Conservation (phyloP, 768 basidiomycete species). For the Auriscalpium microsporum region DNA sequence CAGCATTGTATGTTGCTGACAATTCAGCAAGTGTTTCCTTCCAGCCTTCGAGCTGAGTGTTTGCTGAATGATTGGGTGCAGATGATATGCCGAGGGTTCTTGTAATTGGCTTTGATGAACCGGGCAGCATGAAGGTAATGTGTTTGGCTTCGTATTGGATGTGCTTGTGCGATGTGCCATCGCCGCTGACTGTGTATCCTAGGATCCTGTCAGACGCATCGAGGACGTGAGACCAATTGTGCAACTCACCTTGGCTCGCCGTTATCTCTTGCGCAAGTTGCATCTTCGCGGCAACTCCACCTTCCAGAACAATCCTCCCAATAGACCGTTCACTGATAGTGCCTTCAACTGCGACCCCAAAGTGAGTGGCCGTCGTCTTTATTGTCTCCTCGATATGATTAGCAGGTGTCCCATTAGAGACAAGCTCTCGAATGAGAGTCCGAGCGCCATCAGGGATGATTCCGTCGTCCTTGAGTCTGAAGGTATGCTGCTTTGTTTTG, state of each 20-base stretch:
- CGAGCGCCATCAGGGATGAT: too few species aligned
- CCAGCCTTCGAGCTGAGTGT: neutral
- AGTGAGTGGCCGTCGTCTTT: neutral
- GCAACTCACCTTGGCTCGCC: neutral
- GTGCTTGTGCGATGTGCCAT: too few species aligned
- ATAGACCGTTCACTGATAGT: neutral
- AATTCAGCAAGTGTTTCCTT: neutral
- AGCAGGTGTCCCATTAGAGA: neutral
- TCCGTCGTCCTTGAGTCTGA: neutral
- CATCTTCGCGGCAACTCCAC: neutral
- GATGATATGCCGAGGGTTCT: neutral
- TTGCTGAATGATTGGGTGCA: neutral
- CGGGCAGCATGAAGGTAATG: neutral
- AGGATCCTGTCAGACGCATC: neutral
- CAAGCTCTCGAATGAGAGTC: neutral
- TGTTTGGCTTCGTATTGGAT: neutral
- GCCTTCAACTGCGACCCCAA: neutral
- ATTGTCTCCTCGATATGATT: neutral
- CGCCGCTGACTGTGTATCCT: neutral
- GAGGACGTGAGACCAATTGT: neutral
- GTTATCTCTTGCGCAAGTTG: too few species aligned
- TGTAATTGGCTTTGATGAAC: neutral
- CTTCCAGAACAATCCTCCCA: neutral
- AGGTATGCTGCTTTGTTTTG: neutral
- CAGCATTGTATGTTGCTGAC: too few species aligned